Evolutionary conservation across 768 basidiomycete genomes (phyloP), one percentile per base, ranked within the genome.

Genomic region (Pisolithus marmoratus): DNA sequence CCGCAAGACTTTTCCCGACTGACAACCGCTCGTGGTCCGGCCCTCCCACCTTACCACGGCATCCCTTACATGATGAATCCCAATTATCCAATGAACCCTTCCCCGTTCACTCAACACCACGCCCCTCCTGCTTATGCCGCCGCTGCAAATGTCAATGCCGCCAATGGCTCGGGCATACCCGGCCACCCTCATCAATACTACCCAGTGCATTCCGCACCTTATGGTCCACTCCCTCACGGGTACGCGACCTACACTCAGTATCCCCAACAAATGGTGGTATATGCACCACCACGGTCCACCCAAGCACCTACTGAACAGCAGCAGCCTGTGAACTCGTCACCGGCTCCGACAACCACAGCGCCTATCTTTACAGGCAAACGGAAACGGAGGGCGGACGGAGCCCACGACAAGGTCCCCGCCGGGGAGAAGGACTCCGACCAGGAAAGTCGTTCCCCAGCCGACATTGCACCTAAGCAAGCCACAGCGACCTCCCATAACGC

Each of bases 41-140:
- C 70, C 52, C 74, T 78, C 55, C 80, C 79, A 60, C 77, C 81
- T 15, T 83, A 82, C 65, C 79, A 80, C 44, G 72, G 71, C 23
- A 71, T 78, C 8, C 81, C 79, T 43, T 71, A 64, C 60, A 74
- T 82, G 65, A 88, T 87, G 85, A 89, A 87, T 65, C 81, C 82
- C 49, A 70, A 79, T 53, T 89, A 87, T 44, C 77, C 83, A 23
- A 71, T 81, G 57, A 82, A 80, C 61, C 79, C 80, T 54, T 74
- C 83, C 51, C 72, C 73, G 11, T 77, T 74, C 56, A 57, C 74
- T 23, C 73, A 75, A 41, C 68, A 72, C 19, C 71, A 70, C 69
- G 58, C 68, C 55, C 11, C 75, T 61, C 55, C 80, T 68, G 36
- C 65, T 45, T 55, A 70, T 37, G 61, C 66, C 46, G 48, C 66